phyloP scores from a whole-genome alignment of 352 stramenopile genomes.

The Phytophthora fragariae region DNA sequence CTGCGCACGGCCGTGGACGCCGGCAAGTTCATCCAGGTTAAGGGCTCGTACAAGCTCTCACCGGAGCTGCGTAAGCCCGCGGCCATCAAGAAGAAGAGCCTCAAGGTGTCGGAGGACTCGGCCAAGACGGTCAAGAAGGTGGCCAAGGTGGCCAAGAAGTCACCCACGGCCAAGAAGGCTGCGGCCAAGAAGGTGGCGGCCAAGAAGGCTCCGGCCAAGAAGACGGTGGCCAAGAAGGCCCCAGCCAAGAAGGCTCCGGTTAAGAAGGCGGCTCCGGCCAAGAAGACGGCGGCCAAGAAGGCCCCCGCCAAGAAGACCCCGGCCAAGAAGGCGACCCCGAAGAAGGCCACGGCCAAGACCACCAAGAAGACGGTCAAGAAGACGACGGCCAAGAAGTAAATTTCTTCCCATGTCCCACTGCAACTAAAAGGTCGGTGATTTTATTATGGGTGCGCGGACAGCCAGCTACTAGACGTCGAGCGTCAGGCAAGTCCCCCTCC shows the following conservation, averaged over 20 bases:
- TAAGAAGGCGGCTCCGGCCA: constrained; percentile 58
- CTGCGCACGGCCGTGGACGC: constrained; percentile 89
- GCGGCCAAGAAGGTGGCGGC: constrained; percentile 70
- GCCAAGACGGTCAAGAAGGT: constrained; percentile 58
- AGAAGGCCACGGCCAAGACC: constrained; percentile 61
- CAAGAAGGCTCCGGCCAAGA: constrained; percentile 78
- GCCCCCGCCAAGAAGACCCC: constrained; percentile 57
- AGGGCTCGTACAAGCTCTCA: constrained; percentile 87
- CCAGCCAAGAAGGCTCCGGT: constrained; percentile 42
- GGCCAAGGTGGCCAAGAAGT: constrained; percentile 64
- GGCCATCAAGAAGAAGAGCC: constrained; percentile 63
- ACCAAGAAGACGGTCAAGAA: constrained; percentile 62
- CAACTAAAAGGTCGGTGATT: constrained; percentile 48
- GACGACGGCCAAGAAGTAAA: constrained; percentile 62
- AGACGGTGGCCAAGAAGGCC: constrained; percentile 62
- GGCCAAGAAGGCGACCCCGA: constrained; percentile 60
- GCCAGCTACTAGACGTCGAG: neutral
- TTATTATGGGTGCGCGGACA: constrained; percentile 22
- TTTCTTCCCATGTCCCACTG: constrained; percentile 16
- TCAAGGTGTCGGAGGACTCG: constrained; percentile 68
- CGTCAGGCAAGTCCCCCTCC: neutral
- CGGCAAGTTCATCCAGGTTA: constrained; percentile 90
- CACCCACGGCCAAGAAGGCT: constrained; percentile 62
- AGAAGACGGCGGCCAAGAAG: constrained; percentile 53
- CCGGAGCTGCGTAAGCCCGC: constrained; percentile 72